Evolutionary conservation across 192 early-diverging fungal genomes (phyloP).

Genomic region (Chytriomyces confervae): DNA sequence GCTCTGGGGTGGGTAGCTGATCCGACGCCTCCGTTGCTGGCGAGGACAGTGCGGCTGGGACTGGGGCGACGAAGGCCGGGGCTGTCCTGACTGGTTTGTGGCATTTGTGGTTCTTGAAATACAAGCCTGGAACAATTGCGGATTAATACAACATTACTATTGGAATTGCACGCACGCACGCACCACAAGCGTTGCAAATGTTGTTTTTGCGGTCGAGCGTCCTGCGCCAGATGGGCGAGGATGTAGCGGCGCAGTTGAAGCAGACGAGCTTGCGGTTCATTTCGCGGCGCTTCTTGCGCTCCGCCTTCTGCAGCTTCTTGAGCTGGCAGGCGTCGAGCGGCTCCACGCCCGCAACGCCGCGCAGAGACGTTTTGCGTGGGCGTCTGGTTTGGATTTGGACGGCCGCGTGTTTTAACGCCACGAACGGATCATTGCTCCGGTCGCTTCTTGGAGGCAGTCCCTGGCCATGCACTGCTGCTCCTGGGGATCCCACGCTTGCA

Average conservation of each 20-base stretch:
- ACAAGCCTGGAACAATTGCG: constrained; percentile 40
- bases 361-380: too few relatives aligned
- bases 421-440: background rate
- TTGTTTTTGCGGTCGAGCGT: constrained; percentile 76
- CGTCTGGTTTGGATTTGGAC: background rate
- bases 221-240: constrained; percentile 79
- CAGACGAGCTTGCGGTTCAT: constrained; percentile 56
- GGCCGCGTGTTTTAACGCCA: background rate
- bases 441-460: background rate
- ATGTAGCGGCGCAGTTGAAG: constrained; percentile 73
- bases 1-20: background rate
- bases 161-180: background rate
- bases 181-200: constrained; percentile 87
- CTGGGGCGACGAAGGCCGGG: background rate
- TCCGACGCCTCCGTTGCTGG: background rate
- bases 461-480: constrained; percentile 26
- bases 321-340: constrained; percentile 24
- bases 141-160: background rate
- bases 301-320: constrained; percentile 41
- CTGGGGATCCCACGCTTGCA: constrained; percentile 8
- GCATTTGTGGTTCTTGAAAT: constrained; percentile 55
- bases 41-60: background rate
- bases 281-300: constrained; percentile 51
- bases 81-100: constrained; percentile 40
- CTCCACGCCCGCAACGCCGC: too few relatives aligned